Conservation (phyloP, 805 yeast genomes). For the Yarrowia sp. region DNA sequence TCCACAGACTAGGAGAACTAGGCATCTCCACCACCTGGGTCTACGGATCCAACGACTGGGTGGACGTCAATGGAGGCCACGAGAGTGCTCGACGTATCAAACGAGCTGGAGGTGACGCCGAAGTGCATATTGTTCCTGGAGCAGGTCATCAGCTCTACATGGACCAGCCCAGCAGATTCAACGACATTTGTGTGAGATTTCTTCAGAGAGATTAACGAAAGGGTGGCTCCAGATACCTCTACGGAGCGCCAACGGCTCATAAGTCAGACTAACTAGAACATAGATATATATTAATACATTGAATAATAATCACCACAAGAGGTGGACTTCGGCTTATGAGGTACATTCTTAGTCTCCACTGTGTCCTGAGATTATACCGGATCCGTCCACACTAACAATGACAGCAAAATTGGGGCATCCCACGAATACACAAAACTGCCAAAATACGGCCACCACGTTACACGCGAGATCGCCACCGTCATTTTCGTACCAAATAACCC, state of each 20-base stretch:
- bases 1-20: conserved; percentile 53
- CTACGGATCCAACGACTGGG: conserved; percentile 84
- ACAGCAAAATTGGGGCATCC: too few relatives aligned
- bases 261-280: conserved; percentile 9
- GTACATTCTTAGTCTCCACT: too few relatives aligned
- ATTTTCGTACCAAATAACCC: too few relatives aligned
- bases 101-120: conserved; percentile 45
- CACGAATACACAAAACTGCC: too few relatives aligned
- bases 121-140: conserved; percentile 53
- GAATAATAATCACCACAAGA: too few relatives aligned
- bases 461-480: too few relatives aligned
- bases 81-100: conserved; percentile 49
- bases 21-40: conserved; percentile 77
- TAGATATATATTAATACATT: background rate
- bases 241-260: too few relatives aligned
- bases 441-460: too few relatives aligned
- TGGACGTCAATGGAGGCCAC: conserved; percentile 56
- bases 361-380: too few relatives aligned
- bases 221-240: too few relatives aligned
- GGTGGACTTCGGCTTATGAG: too few relatives aligned
- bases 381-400: too few relatives aligned
- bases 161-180: conserved; percentile 65
- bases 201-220: background rate
- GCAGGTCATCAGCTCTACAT: conserved; percentile 80
- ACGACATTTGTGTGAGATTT: conserved; percentile 53